These are phyloP conservation scores for Alternaria rosae DNA, from an alignment of 2,329 filamentous ascomycete species.

Conservation along the genomic window DNA sequence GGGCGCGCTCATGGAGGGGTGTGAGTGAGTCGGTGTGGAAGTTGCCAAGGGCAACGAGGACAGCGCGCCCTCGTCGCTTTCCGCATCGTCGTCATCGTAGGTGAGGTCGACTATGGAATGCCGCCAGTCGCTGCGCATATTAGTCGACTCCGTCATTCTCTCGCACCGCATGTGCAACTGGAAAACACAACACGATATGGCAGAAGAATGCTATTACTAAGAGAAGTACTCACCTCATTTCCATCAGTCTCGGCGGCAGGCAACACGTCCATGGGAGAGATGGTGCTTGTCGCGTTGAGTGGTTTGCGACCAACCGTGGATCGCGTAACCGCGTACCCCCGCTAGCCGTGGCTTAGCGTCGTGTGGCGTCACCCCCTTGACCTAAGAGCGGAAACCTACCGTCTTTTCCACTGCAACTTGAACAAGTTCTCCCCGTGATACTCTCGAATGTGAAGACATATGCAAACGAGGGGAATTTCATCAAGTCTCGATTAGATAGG, in stretches of 20 bases:
- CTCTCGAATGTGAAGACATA: no score
- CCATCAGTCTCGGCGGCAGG: slow-evolving; percentile 16
- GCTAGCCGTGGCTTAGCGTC: slow-evolving; percentile 18
- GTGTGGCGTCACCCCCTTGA: slow-evolving; percentile 3
- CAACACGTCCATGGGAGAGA: slow-evolving; percentile 32
- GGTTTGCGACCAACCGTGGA: slow-evolving; percentile 13
- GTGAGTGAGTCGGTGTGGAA: not conserved
- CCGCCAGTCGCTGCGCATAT: slow-evolving; percentile 27
- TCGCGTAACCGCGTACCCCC: slow-evolving; percentile 10
- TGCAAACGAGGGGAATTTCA: no score
- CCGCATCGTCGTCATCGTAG: slow-evolving; percentile 24
- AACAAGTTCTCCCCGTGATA: no score
- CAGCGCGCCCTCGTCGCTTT: not conserved
- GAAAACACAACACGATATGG: not conserved
- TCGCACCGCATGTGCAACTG: not conserved
- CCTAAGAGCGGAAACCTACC: not conserved
- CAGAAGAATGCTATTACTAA: not conserved
- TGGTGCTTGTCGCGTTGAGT: slow-evolving; percentile 29
- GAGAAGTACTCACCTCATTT: slow-evolving; percentile 25
- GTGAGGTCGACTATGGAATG: slow-evolving; percentile 34
- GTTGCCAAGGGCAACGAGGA: not conserved
- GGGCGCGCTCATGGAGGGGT: not conserved
- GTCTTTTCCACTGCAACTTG: not conserved
- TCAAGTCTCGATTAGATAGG: not conserved
- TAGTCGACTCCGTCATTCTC: not conserved